Percentiles rank a stretch among this genome's conserved stretches.
phyloP scores from a whole-genome alignment of 371 early-diverging fungal species.

The Mortierella sp. region DNA sequence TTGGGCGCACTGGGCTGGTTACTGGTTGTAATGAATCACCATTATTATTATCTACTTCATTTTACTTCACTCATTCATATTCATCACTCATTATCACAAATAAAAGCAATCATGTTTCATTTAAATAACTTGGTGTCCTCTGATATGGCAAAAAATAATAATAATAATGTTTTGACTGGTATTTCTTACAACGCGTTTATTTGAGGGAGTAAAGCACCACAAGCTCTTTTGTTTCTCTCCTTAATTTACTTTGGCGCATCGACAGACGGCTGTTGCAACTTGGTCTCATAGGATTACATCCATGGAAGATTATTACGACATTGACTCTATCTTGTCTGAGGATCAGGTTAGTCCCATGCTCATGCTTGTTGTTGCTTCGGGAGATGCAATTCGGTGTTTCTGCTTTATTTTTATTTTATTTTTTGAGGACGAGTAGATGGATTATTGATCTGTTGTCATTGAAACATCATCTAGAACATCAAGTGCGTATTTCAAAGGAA shows the following conservation, averaged over 20 bases:
- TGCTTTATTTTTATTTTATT: background rate
- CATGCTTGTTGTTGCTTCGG: too few relatives aligned
- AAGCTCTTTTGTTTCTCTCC: background rate
- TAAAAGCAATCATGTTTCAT: constrained; percentile 7
- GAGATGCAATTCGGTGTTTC: too few relatives aligned
- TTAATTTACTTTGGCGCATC: background rate
- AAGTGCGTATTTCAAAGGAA: constrained; percentile 63
- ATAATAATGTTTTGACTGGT: background rate
- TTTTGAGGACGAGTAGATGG: too few relatives aligned
- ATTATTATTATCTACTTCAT: constrained; percentile 8
- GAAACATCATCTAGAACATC: constrained; percentile 25
- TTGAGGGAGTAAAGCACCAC: background rate
- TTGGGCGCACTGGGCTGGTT: background rate
- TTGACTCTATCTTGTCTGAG: constrained; percentile 69
- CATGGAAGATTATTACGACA: constrained; percentile 66
- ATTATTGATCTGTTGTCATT: background rate
- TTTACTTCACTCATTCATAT: constrained; percentile 3
- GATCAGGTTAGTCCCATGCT: constrained; percentile 60
- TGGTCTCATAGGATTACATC: background rate
- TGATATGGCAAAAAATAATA: background rate
- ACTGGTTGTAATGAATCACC: background rate
- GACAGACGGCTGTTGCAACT: background rate
- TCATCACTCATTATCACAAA: constrained; percentile 1
- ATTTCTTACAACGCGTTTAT: too few relatives aligned
- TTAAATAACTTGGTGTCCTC: background rate